Evolutionary conservation across 2,329 filamentous ascomycete species (phyloP).

Genomic region (Penicillium sp.): DNA sequence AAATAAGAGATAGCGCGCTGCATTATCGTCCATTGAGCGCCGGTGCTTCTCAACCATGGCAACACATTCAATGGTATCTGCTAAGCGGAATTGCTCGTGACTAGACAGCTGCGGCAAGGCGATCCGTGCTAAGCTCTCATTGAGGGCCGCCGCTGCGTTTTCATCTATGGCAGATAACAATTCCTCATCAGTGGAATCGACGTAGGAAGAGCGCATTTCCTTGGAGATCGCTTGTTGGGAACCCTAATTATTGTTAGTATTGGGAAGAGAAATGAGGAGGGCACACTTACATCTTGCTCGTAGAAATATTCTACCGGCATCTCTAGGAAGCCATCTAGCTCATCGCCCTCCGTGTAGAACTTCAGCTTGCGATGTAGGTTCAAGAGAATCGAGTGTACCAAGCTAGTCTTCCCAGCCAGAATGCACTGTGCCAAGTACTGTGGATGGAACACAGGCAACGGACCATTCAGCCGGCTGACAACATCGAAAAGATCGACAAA

Average conservation of each 20-base stretch:
- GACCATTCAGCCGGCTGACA: constrained; percentile 79
- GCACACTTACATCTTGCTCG: constrained; percentile 39
- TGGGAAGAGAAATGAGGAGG: constrained; percentile 10
- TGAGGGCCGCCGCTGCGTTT: constrained; percentile 65
- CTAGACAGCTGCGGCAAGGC: constrained; percentile 77
- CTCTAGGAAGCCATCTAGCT: constrained; percentile 73
- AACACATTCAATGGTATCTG: constrained; percentile 80
- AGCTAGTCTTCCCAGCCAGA: constrained; percentile 67
- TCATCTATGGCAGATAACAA: constrained; percentile 65
- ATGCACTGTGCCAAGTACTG: constrained; percentile 87
- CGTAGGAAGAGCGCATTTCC: constrained; percentile 51
- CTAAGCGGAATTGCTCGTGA: constrained; percentile 80
- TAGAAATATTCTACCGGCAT: constrained; percentile 51
- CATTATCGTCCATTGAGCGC: constrained; percentile 86
- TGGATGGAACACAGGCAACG: constrained; percentile 86
- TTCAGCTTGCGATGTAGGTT: constrained; percentile 73
- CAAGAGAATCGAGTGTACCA: constrained; percentile 71
- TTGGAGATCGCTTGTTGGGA: constrained; percentile 44
- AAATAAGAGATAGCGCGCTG: constrained; percentile 80
- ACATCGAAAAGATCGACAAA: constrained; percentile 74
- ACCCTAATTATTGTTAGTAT: constrained; percentile 28
- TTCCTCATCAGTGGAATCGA: constrained; percentile 53
- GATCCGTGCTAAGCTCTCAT: constrained; percentile 71
- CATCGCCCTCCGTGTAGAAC: constrained; percentile 77
- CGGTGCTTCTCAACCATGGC: constrained; percentile 82